A percentile compares a stretch with the other conserved stretches of the same genome.
Conservation (phyloP, 495 filamentous ascomycete species). For the Eremomyces bilateralis region DNA sequence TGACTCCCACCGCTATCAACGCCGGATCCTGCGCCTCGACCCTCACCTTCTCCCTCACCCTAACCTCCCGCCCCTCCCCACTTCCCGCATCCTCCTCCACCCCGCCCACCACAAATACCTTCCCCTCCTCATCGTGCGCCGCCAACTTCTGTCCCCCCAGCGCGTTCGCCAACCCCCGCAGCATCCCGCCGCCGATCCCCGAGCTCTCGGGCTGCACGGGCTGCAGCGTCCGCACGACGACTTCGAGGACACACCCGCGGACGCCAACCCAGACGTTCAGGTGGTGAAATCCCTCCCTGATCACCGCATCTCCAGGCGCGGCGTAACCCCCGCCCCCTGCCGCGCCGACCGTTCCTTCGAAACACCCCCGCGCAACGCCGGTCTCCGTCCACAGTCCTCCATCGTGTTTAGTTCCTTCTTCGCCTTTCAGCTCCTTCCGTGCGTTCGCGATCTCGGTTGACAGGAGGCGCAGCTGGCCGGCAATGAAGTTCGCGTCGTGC, state of each 20-base stretch:
- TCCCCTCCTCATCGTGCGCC: constrained; percentile 54
- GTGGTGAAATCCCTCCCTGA: constrained; percentile 25
- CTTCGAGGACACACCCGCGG: constrained; percentile 52
- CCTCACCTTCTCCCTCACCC: constrained; percentile 70
- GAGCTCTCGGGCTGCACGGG: constrained; percentile 25
- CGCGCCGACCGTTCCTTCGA: background rate
- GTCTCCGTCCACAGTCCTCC: background rate
- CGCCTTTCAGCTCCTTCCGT: constrained; percentile 31
- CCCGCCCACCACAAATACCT: constrained; percentile 39
- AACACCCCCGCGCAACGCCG: constrained; percentile 4
- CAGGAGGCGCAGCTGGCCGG: constrained; percentile 57
- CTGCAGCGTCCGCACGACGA: constrained; percentile 54
- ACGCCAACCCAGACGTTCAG: constrained; percentile 59
- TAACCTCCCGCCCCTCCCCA: constrained; percentile 68
- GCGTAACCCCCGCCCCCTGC: background rate
- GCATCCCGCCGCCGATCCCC: constrained; percentile 26
- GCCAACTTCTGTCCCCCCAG: constrained; percentile 26
- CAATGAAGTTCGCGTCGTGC: constrained; percentile 43
- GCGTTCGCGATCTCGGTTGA: constrained; percentile 57
- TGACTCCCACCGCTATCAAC: constrained; percentile 67
- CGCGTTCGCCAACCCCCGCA: constrained; percentile 34
- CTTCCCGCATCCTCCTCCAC: constrained; percentile 58
- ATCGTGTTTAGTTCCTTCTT: constrained; percentile 23
- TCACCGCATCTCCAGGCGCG: constrained; percentile 8
- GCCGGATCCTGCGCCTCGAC: constrained; percentile 86